Conservation (phyloP, 2,329 filamentous ascomycete genomes). For the Pseudomassariella vexata region DNA sequence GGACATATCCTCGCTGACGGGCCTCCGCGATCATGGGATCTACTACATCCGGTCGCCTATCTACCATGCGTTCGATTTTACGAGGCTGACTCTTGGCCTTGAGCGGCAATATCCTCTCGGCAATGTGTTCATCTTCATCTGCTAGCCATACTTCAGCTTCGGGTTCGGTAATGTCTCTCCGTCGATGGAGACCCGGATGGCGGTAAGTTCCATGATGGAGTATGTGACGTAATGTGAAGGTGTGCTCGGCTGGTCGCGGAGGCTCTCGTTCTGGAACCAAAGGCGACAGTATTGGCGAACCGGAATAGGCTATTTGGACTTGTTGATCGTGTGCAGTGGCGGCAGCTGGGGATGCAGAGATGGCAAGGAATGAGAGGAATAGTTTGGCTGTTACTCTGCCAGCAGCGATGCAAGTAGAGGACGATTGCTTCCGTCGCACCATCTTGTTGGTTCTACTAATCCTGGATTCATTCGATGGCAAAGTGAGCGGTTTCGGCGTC, state of each 20-base stretch:
- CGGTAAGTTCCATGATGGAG: constrained; percentile 84
- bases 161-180: constrained; percentile 59
- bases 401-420: constrained; percentile 44
- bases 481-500: too few species aligned
- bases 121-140: constrained; percentile 49
- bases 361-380: constrained; percentile 62
- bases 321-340: constrained; percentile 23
- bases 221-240: constrained; percentile 73
- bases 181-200: constrained; percentile 72
- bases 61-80: constrained; percentile 74
- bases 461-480: too few species aligned
- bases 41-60: constrained; percentile 70
- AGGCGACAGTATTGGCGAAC: constrained; percentile 34
- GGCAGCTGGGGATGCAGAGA: constrained; percentile 39
- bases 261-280: constrained; percentile 36
- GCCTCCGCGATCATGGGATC: constrained; percentile 73
- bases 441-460: constrained; percentile 14
- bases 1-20: constrained; percentile 60
- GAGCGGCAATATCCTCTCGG: constrained; percentile 47
- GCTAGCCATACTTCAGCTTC: constrained; percentile 58
- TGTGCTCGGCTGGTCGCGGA: constrained; percentile 46
- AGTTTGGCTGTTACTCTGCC: constrained; percentile 58
- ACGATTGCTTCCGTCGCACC: constrained; percentile 18
- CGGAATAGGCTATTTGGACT: constrained; percentile 37
- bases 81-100: constrained; percentile 58